Percentiles rank a stretch among this genome's conserved stretches.
Evolutionary conservation across 2,329 filamentous ascomycete species (phyloP).

Genomic region (Diaporthe sp.): DNA sequence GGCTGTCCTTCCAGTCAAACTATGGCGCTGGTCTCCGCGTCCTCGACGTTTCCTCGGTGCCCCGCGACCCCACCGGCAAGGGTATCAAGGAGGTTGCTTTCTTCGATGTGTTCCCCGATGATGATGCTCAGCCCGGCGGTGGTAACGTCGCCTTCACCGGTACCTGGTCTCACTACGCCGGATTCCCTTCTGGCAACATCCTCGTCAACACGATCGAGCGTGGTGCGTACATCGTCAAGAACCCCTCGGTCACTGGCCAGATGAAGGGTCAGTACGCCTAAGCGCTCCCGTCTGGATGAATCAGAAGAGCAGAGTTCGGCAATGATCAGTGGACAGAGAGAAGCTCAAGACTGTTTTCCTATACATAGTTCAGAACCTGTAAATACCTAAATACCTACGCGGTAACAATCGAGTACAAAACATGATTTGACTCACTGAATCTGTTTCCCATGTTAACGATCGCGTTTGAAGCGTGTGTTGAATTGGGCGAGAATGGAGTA

Average conservation of each 20-base stretch:
- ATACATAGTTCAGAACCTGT: conserved; percentile 22
- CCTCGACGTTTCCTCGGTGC: conserved; percentile 50
- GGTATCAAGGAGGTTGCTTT: conserved; percentile 58
- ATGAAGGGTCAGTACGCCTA: conserved; percentile 28
- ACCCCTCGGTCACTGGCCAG: conserved; percentile 25
- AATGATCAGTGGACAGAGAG: background rate
- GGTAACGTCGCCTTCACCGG: conserved; percentile 54
- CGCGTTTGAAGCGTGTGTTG: too few relatives aligned
- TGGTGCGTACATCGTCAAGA: conserved; percentile 54
- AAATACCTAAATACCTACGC: background rate
- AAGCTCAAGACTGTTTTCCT: background rate
- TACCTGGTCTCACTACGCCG: conserved; percentile 60
- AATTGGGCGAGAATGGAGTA: too few relatives aligned
- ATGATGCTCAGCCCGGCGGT: conserved; percentile 55
- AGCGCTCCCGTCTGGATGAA: background rate
- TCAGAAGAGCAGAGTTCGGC: background rate
- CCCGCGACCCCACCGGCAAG: conserved; percentile 53
- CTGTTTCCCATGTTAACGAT: background rate
- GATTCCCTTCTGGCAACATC: conserved; percentile 53
- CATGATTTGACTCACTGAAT: background rate
- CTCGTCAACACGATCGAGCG: conserved; percentile 64
- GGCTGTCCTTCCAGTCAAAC: conserved; percentile 59
- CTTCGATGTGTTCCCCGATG: conserved; percentile 63
- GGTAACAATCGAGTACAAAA: background rate
- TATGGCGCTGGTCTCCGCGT: conserved; percentile 58